phyloP scores from a whole-genome alignment of 2,329 filamentous ascomycete genomes.

The Fusarium ramigenum region DNA sequence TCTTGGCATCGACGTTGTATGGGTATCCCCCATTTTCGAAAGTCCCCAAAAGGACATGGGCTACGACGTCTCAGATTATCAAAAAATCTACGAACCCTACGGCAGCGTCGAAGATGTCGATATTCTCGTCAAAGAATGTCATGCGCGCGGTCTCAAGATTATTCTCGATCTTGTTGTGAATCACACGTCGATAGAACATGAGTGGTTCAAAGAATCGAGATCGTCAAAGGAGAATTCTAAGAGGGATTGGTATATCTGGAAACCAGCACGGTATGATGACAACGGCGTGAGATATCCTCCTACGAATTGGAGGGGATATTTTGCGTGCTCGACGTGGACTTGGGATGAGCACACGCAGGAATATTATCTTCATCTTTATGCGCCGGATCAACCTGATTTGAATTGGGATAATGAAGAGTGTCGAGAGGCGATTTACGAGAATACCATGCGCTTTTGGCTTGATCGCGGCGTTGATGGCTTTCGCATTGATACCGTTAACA shows the following conservation, averaged over 20 bases:
- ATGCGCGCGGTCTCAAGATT: constrained; percentile 70
- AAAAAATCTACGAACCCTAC: constrained; percentile 71
- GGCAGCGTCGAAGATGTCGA: constrained; percentile 75
- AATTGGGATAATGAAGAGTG: constrained; percentile 79
- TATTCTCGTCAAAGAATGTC: constrained; percentile 66
- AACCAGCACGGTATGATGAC: constrained; percentile 61
- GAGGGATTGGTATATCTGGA: constrained; percentile 74
- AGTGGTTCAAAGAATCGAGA: constrained; percentile 66
- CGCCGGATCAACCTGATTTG: constrained; percentile 76
- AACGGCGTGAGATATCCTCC: constrained; percentile 65
- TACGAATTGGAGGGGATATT: constrained; percentile 64
- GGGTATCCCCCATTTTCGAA: constrained; percentile 64
- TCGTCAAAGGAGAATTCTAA: constrained; percentile 61
- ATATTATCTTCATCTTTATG: constrained; percentile 71
- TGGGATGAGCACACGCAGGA: constrained; percentile 61
- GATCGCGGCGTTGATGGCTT: constrained; percentile 73
- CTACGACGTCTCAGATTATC: constrained; percentile 77
- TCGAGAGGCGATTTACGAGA: constrained; percentile 71
- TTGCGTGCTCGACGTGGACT: constrained; percentile 60
- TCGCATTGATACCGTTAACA: constrained; percentile 74
- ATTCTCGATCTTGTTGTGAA: constrained; percentile 80
- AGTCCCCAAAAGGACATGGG: constrained; percentile 74
- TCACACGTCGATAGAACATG: constrained; percentile 67
- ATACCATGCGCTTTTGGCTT: constrained; percentile 78
- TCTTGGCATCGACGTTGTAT: constrained; percentile 70